Conservation (phyloP, 1,284 basidiomycete genomes). For the Abortiporus biennis region DNA sequence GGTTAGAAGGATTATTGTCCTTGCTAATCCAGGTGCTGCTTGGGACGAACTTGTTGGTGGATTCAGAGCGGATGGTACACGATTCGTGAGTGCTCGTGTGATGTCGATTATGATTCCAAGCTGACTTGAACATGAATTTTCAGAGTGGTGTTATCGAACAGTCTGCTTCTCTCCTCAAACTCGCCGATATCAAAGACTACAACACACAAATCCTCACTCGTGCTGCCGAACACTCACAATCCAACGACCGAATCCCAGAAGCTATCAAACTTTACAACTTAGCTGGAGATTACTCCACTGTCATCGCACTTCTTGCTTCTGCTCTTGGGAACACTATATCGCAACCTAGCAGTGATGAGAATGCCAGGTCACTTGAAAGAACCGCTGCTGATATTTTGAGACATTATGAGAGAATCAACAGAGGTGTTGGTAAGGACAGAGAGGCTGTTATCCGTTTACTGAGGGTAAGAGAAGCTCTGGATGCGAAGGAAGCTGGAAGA, state of each 20-base stretch:
- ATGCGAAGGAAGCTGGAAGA: conserved; percentile 68
- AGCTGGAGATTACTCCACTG: conserved; percentile 86
- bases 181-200: conserved; percentile 69
- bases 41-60: conserved; percentile 91
- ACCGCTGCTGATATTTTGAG: conserved; percentile 81
- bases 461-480: conserved; percentile 78
- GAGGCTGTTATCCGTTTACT: conserved; percentile 77
- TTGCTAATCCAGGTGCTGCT: conserved; percentile 78
- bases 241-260: conserved; percentile 79
- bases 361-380: conserved; percentile 64
- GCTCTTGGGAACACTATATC: conserved; percentile 84
- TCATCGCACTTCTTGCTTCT: conserved; percentile 83
- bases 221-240: conserved; percentile 73
- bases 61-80: conserved; percentile 82
- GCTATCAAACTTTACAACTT: conserved; percentile 96
- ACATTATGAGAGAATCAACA: conserved; percentile 81
- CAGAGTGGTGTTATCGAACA: conserved; percentile 87
- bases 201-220: conserved; percentile 80
- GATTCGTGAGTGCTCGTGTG: conserved; percentile 57
- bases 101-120: background rate
- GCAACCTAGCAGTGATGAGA: conserved; percentile 60
- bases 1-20: conserved; percentile 82
- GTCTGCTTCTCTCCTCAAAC: conserved; percentile 71
- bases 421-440: conserved; percentile 69
- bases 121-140: background rate